phyloP scores from a whole-genome alignment of 306 rosid species.

The Vigna radiata region DNA sequence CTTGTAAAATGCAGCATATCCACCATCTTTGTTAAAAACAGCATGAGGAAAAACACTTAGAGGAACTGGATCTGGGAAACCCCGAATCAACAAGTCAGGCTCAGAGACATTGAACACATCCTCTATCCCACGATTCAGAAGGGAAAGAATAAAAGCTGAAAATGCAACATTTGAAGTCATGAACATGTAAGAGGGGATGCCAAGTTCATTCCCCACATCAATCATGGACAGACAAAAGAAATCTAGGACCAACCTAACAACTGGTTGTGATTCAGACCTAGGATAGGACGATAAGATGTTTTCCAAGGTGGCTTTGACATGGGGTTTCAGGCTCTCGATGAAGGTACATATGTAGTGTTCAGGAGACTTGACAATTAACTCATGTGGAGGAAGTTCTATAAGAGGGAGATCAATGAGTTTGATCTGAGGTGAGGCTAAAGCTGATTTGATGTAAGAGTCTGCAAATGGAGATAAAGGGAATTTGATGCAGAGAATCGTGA shows the following conservation, averaged over 20 bases:
- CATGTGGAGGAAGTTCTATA: slow-evolving; percentile 44
- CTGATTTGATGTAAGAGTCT: slow-evolving; percentile 48
- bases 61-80: slow-evolving; percentile 51
- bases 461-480: slow-evolving; percentile 28
- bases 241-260: slow-evolving; percentile 60
- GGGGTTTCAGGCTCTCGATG: slow-evolving; percentile 51
- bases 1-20: slow-evolving; percentile 51
- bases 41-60: slow-evolving; percentile 51
- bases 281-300: slow-evolving; percentile 19
- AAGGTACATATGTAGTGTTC: slow-evolving; percentile 30
- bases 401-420: slow-evolving; percentile 55
- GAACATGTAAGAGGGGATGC: slow-evolving; percentile 58
- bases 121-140: slow-evolving; percentile 39
- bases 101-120: slow-evolving; percentile 48
- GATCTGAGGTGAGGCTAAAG: slow-evolving; percentile 49
- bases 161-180: slow-evolving; percentile 53
- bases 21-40: slow-evolving; percentile 51
- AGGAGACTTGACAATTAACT: slow-evolving; percentile 11
- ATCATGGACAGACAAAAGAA: slow-evolving; percentile 60
- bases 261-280: slow-evolving; percentile 30
- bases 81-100: slow-evolving; percentile 50
- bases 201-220: slow-evolving; percentile 56
- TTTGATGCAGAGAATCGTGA: slow-evolving; percentile 56
- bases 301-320: slow-evolving; percentile 38
- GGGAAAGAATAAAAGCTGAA: slow-evolving; percentile 47